Conservation (phyloP, 768 basidiomycete genomes). For the Mycena filopes region DNA sequence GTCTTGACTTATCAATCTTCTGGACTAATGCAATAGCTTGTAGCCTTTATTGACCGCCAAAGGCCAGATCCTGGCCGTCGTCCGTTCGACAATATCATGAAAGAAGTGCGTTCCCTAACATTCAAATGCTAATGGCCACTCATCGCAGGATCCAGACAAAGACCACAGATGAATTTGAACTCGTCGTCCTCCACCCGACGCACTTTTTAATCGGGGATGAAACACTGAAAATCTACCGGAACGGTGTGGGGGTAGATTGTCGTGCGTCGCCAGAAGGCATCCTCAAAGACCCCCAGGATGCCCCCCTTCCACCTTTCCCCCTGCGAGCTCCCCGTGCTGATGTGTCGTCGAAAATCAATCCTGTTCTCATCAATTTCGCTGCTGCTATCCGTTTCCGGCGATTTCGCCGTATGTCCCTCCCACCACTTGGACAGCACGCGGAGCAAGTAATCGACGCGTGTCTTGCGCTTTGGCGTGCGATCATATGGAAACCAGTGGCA, state of each 20-base stretch:
- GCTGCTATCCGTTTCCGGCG: neutral
- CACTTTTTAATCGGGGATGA: neutral
- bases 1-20: too few relatives aligned
- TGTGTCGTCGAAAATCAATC: neutral
- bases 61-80: too few relatives aligned
- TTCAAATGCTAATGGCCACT: too few relatives aligned
- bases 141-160: too few relatives aligned
- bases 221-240: neutral
- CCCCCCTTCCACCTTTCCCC: conserved; percentile 2
- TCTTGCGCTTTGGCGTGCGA: neutral
- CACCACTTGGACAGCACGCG: neutral
- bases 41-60: too few relatives aligned
- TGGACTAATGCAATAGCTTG: too few relatives aligned
- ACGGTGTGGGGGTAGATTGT: too few relatives aligned
- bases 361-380: neutral
- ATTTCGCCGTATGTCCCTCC: neutral
- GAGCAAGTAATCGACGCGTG: neutral
- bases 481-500: too few relatives aligned
- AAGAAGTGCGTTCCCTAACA: too few relatives aligned
- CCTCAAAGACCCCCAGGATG: conserved; percentile 3
- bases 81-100: too few relatives aligned
- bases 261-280: neutral
- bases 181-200: neutral
- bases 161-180: neutral
- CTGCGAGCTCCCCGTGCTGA: neutral